Base-by-base conservation (phyloP, 2,329 filamentous ascomycete species). In the Diaporthe capsici region DNA sequence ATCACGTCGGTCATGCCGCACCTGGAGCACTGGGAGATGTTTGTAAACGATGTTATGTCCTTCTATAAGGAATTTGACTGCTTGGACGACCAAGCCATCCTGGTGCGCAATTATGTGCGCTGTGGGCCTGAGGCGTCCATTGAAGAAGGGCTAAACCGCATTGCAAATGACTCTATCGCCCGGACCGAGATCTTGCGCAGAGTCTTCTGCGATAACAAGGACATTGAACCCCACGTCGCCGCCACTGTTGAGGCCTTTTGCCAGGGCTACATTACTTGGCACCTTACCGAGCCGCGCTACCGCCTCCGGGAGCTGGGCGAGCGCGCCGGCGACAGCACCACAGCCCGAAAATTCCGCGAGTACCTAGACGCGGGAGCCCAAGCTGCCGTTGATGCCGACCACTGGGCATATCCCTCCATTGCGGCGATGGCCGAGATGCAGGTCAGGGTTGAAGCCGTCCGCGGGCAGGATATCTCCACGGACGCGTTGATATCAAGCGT, bases 211-310 rank as follows among this genome's bases (percentile, higher is more conserved):
- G 61, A 67, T 12, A 34, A 34, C 20, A 15, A 49, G 42, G 42
- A 67, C 4, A n/a, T 42, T 22, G 37, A 67, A 1, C 25, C 61
- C 9, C 42, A 49, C 15, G 61, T 67, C 42, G 42, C 61, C 10
- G 28, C 25, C 7, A 67, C 61, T 28, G 42, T 67, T 20, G 61
- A 49, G 2, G 42, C 25, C 28, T 49, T 67, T 13, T 67, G 61
- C 12, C 61, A 67, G 61, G 42, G 61, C 42, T 67, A 67, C 20
- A 34, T 67, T 2, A 67, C 42, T 10, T 67, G 61, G 61, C 61
- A 67, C 42, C 10, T 67, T 20, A 67, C 28, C 28, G 42, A 67
- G 2, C 42, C 61, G 20, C 61, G 42, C 28, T 67, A 67, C 28
- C 61, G 42, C 42, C 61, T 65, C 9, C 61, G 61, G 25, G 61